These are phyloP conservation scores for Sarocladium kiliense DNA, from an alignment of 2,329 filamentous ascomycete genomes.

Conservation along the genomic window DNA sequence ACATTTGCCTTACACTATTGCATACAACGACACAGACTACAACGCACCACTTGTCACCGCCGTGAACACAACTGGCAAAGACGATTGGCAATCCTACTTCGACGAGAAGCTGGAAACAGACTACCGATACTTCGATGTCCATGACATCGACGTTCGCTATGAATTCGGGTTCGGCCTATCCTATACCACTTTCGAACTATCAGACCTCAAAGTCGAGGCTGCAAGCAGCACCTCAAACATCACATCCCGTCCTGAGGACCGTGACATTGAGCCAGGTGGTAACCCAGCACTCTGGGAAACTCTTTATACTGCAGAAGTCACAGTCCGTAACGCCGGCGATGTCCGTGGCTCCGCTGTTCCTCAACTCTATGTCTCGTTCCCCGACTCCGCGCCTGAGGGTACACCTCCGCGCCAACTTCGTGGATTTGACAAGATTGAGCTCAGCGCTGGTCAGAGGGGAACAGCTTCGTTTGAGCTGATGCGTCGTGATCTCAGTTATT, in stretches of 20 bases:
- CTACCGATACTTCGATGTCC: conserved; percentile 60
- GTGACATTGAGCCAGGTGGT: conserved; percentile 42
- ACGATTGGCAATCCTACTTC: conserved; percentile 45
- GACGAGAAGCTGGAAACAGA: conserved; percentile 62
- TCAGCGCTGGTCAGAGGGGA: conserved; percentile 42
- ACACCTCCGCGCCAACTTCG: conserved; percentile 58
- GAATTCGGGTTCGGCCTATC: conserved; percentile 66
- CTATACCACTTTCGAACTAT: conserved; percentile 57
- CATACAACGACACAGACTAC: conserved; percentile 45
- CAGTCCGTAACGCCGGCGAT: conserved; percentile 44
- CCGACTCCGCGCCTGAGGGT: conserved; percentile 30
- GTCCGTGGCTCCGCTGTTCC: conserved; percentile 26
- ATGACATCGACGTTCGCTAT: conserved; percentile 54
- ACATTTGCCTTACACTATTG: conserved; percentile 68
- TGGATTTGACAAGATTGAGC: conserved; percentile 57
- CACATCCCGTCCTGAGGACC: conserved; percentile 22
- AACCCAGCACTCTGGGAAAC: conserved; percentile 48
- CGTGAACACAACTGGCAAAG: conserved; percentile 28
- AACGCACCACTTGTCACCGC: conserved; percentile 33
- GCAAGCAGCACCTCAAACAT: conserved; percentile 17
- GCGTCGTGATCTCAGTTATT: conserved; percentile 61
- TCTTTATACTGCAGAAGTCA: conserved; percentile 32
- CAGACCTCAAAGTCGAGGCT: conserved; percentile 18
- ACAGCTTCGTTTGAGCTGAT: conserved; percentile 50
- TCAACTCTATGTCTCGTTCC: conserved; percentile 31